phyloP scores from a whole-genome alignment of 2,329 filamentous ascomycete genomes.

The Diaporthe sp. region DNA sequence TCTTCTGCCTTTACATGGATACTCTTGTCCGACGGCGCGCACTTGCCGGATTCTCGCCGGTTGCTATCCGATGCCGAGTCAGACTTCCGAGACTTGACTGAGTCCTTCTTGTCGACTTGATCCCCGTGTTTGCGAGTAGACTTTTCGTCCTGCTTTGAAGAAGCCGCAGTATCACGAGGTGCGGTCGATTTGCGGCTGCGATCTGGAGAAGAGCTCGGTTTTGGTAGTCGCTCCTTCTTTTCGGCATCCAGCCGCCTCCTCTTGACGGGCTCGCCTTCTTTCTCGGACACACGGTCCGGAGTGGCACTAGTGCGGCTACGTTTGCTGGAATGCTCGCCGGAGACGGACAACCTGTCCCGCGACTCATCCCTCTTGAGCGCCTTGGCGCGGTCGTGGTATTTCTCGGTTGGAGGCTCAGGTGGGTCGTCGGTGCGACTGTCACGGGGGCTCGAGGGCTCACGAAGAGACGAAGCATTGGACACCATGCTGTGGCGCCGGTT shows the following conservation, averaged over 20 bases:
- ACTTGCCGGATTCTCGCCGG: slow-evolving; percentile 55
- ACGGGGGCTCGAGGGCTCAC: slow-evolving; percentile 64
- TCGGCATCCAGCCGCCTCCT: slow-evolving; percentile 67
- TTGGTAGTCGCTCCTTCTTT: slow-evolving; percentile 59
- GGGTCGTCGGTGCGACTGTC: slow-evolving; percentile 61
- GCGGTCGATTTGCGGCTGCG: slow-evolving; percentile 54
- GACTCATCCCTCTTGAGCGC: slow-evolving; percentile 71
- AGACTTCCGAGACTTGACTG: slow-evolving; percentile 51
- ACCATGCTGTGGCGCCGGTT: slow-evolving; percentile 68
- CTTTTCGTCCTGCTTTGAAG: slow-evolving; percentile 45
- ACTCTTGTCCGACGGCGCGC: slow-evolving; percentile 55
- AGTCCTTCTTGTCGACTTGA: slow-evolving; percentile 51
- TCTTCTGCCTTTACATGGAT: slow-evolving; percentile 70
- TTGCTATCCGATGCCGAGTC: slow-evolving; percentile 48
- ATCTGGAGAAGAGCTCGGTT: slow-evolving; percentile 57
- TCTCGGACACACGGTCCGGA: slow-evolving; percentile 64
- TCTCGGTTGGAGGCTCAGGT: slow-evolving; percentile 63
- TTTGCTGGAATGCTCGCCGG: slow-evolving; percentile 65
- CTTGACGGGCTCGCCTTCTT: slow-evolving; percentile 66
- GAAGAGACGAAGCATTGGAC: slow-evolving; percentile 64
- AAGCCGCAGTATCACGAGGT: slow-evolving; percentile 50
- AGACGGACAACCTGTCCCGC: slow-evolving; percentile 61
- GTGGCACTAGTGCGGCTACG: slow-evolving; percentile 69
- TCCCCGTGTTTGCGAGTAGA: slow-evolving; percentile 52
- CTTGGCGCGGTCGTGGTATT: slow-evolving; percentile 69